These are phyloP conservation scores for Epichloe bromicola DNA, from an alignment of 2,329 filamentous ascomycete species.

Conservation along the genomic window DNA sequence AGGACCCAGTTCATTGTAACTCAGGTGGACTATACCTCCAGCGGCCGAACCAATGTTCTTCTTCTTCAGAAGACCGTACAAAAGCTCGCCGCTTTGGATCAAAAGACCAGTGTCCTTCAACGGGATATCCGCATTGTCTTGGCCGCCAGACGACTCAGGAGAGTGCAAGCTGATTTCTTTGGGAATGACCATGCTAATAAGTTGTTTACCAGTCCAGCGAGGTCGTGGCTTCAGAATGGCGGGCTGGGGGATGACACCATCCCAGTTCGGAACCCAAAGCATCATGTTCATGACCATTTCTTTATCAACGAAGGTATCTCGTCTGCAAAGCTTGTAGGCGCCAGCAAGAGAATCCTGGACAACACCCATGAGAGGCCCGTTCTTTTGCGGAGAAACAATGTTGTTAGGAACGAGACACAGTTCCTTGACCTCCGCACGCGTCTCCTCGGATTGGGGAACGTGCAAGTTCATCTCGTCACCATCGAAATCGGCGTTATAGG, in stretches of 20 bases:
- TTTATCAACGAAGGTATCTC: constrained; percentile 81
- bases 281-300: constrained; percentile 93
- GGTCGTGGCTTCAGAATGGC: constrained; percentile 89
- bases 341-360: constrained; percentile 96
- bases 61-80: constrained; percentile 86
- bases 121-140: constrained; percentile 43
- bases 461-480: constrained; percentile 99
- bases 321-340: constrained; percentile 89
- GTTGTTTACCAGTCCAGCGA: constrained; percentile 96
- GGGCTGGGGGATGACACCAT: constrained; percentile 82
- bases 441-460: constrained; percentile 95
- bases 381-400: constrained; percentile 95
- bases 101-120: constrained; percentile 65
- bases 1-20: constrained; percentile 87
- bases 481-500: constrained; percentile 99
- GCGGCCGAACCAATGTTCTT: constrained; percentile 84
- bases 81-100: constrained; percentile 74
- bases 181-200: constrained; percentile 87
- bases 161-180: constrained; percentile 69
- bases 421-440: constrained; percentile 84
- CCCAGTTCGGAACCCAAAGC: constrained; percentile 96
- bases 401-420: constrained; percentile 97
- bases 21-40: constrained; percentile 87
- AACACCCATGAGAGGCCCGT: constrained; percentile 97
- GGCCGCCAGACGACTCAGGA: constrained; percentile 31